A percentile compares a stretch with the other conserved stretches of the same genome.
Evolutionary conservation across 345 rosid genomes (phyloP).

Genomic region (Gossypium longicalyx): DNA sequence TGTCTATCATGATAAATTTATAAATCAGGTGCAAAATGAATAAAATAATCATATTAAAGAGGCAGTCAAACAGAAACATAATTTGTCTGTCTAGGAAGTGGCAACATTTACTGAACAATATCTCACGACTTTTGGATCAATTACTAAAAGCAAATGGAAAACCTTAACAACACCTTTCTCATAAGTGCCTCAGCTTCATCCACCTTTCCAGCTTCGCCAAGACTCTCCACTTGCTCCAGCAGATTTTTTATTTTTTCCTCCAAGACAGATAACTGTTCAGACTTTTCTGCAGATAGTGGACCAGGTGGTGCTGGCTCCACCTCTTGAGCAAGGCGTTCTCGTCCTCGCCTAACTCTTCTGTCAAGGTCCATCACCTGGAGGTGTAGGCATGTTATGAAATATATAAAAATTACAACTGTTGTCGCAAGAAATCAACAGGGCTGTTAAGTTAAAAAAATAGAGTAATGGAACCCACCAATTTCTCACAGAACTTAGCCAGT

Average conservation of each 20-base stretch:
- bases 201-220: conserved; percentile 97
- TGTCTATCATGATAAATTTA: not conserved
- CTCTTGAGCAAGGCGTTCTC: conserved; percentile 93
- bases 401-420: not conserved
- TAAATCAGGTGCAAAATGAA: not conserved
- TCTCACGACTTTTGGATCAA: not conserved
- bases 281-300: conserved; percentile 68
- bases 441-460: not conserved
- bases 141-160: not conserved
- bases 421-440: not conserved
- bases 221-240: conserved; percentile 89
- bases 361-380: conserved; percentile 88
- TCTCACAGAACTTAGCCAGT: conserved; percentile 89
- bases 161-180: conserved; percentile 68
- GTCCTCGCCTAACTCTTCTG: conserved; percentile 93
- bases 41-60: not conserved
- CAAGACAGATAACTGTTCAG: conserved; percentile 75
- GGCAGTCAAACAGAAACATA: not conserved
- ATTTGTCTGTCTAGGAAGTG: not conserved
- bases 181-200: conserved; percentile 99
- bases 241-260: conserved; percentile 92
- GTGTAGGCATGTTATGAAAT: conserved; percentile 10
- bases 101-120: not conserved
- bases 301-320: conserved; percentile 76
- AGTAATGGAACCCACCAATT: conserved; percentile 51